Conservation (phyloP, 169 alveolate species). For the Plasmodium vivax region DNA sequence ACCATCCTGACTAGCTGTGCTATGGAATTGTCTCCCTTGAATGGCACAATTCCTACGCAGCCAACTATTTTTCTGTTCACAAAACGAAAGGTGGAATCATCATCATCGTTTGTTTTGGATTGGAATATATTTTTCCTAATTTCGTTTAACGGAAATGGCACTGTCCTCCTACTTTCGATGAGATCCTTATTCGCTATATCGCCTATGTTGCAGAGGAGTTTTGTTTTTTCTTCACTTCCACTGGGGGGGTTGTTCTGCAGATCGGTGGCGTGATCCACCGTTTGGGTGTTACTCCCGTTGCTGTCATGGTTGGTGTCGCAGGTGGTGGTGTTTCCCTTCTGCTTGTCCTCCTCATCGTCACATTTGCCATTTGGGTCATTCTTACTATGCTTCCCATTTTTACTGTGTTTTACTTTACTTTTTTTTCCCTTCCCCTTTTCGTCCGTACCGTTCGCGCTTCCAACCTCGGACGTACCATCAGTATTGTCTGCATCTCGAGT, state of each 20-base stretch:
- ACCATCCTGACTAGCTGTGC: conserved; percentile 91
- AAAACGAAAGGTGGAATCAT: conserved; percentile 21
- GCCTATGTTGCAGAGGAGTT: conserved; percentile 5
- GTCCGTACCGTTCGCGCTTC: neutral
- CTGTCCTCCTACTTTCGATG: conserved; percentile 13
- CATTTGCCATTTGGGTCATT: neutral
- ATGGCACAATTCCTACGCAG: conserved; percentile 89
- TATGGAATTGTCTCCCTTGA: conserved; percentile 83
- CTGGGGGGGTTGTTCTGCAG: neutral
- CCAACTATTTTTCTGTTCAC: conserved; percentile 83
- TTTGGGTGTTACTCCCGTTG: neutral
- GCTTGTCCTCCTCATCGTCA: neutral
- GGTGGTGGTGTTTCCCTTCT: neutral
- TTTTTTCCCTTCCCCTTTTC: neutral
- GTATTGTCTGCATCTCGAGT: neutral
- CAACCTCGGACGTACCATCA: neutral
- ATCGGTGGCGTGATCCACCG: neutral
- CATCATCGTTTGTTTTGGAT: conserved; percentile 27
- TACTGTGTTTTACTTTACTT: neutral
- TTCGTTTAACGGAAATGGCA: conserved; percentile 33
- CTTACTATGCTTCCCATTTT: neutral
- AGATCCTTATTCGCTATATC: conserved; percentile 22
- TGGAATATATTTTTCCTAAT: conserved; percentile 29
- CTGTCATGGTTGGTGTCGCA: neutral
- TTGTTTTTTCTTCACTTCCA: neutral